Percentiles rank a stretch among this genome's conserved stretches.
These are phyloP conservation scores for Teratosphaeria pseudoeucalypti DNA, from an alignment of 2,329 filamentous ascomycete species.

Conservation along the genomic window DNA sequence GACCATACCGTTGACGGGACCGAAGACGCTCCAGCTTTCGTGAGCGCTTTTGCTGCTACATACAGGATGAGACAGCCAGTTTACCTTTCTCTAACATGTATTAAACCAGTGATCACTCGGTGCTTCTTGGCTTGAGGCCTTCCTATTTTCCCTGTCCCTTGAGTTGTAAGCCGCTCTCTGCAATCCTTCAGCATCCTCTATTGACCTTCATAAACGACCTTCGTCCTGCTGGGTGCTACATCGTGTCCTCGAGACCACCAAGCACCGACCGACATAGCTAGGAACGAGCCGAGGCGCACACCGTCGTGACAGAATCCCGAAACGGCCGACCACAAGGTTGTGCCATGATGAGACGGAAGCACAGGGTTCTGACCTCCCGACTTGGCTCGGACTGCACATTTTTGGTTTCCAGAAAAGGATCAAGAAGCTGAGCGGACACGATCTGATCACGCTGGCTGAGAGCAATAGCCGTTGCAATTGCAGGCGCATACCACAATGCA, in stretches of 20 bases:
- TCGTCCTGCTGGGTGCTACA: too few relatives aligned
- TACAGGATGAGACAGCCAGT: neutral
- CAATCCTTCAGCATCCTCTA: too few relatives aligned
- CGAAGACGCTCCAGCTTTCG: constrained; percentile 1
- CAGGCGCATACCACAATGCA: constrained; percentile 2
- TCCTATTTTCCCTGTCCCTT: neutral
- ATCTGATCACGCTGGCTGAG: neutral
- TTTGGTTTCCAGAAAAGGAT: neutral
- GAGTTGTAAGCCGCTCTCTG: neutral
- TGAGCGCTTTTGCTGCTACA: neutral
- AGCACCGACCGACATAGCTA: neutral
- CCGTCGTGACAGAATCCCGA: neutral
- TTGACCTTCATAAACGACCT: too few relatives aligned
- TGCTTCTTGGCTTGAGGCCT: neutral
- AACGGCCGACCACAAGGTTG: neutral
- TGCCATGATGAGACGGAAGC: neutral
- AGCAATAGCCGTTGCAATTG: neutral
- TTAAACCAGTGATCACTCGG: neutral
- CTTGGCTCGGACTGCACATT: neutral
- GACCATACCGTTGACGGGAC: constrained; percentile 4
- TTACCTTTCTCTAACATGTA: neutral
- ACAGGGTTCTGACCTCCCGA: neutral
- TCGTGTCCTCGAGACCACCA: too few relatives aligned
- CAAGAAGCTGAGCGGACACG: neutral
- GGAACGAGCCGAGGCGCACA: neutral